Conservation (phyloP, 768 basidiomycete genomes). For the Candolleomyces eurysporus region DNA sequence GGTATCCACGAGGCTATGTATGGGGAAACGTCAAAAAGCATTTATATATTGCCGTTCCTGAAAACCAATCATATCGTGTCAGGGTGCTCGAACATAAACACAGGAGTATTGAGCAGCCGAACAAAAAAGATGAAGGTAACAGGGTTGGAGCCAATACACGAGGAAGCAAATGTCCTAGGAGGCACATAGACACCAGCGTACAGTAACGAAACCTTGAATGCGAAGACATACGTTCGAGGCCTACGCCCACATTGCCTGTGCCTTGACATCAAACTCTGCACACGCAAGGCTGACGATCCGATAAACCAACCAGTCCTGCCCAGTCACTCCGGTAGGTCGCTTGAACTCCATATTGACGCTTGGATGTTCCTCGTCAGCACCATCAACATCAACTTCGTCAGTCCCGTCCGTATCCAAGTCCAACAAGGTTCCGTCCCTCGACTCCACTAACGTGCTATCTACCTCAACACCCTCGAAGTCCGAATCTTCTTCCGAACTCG, state of each 20-base stretch:
- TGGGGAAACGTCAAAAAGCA: no score
- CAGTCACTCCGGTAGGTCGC: slow-evolving; percentile 37
- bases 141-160: no score
- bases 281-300: slow-evolving; percentile 42
- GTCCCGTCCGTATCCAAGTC: slow-evolving; percentile 20
- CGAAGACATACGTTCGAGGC: no score
- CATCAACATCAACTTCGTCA: slow-evolving; percentile 21
- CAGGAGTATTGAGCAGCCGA: no score
- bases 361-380: slow-evolving; percentile 12
- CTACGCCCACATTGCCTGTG: slow-evolving; percentile 61
- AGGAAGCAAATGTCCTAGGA: no score
- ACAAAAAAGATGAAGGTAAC: no score
- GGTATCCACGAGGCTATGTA: no score
- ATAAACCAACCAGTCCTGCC: slow-evolving; percentile 56
- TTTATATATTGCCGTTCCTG: no score
- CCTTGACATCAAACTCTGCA: slow-evolving; percentile 57
- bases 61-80: no score
- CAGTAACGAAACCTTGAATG: no score
- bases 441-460: neutral
- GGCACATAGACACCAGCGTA: no score
- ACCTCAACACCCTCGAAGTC: neutral
- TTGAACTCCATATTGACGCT: slow-evolving; percentile 12
- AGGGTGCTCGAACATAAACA: no score
- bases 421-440: neutral
- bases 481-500: neutral